phyloP scores from a whole-genome alignment of 2,329 filamentous ascomycete species.

The Diaporthe nobilis region DNA sequence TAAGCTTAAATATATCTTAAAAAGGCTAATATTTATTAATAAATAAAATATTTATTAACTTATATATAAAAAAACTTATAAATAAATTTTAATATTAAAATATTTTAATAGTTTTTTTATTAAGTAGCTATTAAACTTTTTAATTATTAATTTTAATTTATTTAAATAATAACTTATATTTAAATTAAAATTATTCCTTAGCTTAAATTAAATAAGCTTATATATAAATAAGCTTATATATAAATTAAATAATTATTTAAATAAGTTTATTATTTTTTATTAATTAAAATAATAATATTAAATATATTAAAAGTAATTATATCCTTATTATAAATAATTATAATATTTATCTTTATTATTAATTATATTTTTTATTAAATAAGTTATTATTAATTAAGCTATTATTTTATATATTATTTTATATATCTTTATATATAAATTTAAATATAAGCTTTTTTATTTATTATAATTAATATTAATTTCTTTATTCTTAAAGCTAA shows the following conservation, averaged over 20 bases:
- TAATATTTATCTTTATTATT: neutral
- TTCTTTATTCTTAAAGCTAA: neutral
- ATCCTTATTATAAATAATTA: neutral
- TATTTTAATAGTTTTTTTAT: too few species aligned
- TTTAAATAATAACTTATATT: too few species aligned
- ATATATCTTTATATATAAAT: neutral
- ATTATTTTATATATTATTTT: neutral
- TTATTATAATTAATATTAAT: neutral
- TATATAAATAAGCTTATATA: neutral
- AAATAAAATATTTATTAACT: too few species aligned
- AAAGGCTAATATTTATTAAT: too few species aligned
- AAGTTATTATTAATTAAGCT: neutral
- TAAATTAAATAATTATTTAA: neutral
- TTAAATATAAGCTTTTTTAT: neutral
- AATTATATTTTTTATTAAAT: neutral
- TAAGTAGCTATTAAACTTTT: neutral
- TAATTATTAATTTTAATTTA: neutral
- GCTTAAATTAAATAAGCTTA: neutral
- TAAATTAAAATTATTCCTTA: neutral
- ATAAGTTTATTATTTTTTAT: neutral
- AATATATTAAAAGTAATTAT: neutral
- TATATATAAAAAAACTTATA: too few species aligned
- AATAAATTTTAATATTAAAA: too few species aligned
- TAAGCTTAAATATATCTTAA: too few species aligned
- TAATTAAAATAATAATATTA: neutral